Conservation (phyloP, 2,329 filamentous ascomycete genomes). For the Sclerotinia subarctica region DNA sequence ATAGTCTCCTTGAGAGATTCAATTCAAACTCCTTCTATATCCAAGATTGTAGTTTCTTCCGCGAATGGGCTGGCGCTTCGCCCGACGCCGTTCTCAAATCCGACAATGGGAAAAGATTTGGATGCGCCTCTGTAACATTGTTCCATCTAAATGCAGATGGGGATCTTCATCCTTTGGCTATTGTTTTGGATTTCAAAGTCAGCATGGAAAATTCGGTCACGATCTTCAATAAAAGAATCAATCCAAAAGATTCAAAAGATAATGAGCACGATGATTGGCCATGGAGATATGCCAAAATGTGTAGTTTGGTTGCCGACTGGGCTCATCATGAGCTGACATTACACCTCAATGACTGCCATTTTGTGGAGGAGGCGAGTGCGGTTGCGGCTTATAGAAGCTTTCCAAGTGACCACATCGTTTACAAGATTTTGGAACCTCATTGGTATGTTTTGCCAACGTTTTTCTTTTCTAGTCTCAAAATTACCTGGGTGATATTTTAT, state of each 20-base stretch:
- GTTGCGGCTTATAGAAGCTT: constrained; percentile 20
- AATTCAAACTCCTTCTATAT: constrained; percentile 29
- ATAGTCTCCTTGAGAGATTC: constrained; percentile 21
- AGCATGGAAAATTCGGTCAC: constrained; percentile 46
- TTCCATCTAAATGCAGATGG: constrained; percentile 46
- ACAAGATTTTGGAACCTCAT: constrained; percentile 20
- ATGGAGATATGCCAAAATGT: constrained; percentile 41
- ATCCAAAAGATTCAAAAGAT: constrained; percentile 35
- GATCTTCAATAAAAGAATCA: constrained; percentile 48
- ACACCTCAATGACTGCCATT: constrained; percentile 23
- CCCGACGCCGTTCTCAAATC: constrained; percentile 16
- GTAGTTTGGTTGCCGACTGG: constrained; percentile 17
- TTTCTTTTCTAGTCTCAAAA: neutral
- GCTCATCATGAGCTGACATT: constrained; percentile 18
- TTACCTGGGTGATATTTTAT: neutral
- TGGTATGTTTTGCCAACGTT: constrained; percentile 1
- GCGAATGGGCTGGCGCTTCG: constrained; percentile 19
- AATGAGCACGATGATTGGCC: constrained; percentile 47
- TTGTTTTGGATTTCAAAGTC: constrained; percentile 47
- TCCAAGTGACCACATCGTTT: constrained; percentile 20
- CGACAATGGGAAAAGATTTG: constrained; percentile 27
- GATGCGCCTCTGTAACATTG: constrained; percentile 43
- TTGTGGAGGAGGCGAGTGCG: constrained; percentile 19
- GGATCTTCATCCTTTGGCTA: constrained; percentile 48
- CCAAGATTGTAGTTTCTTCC: constrained; percentile 36